Conservation (phyloP, 345 rosid genomes). For the Acer saccharum region DNA sequence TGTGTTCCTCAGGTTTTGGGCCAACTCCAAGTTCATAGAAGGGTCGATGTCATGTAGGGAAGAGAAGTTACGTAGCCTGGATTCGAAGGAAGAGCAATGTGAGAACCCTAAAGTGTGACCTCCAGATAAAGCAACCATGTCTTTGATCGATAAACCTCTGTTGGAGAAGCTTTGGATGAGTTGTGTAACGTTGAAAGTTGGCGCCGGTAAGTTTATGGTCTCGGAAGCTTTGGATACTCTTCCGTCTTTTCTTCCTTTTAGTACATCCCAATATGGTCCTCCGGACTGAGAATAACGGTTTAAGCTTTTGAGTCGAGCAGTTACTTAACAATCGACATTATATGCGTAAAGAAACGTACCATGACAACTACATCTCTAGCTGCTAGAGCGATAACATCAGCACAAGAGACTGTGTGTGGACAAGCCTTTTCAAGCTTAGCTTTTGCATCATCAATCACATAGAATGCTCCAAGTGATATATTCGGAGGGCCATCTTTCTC, state of each 20-base stretch:
- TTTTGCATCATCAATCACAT: conserved; percentile 76
- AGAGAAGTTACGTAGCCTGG: conserved; percentile 63
- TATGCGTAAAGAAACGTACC: conserved; percentile 31
- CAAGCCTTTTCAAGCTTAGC: conserved; percentile 69
- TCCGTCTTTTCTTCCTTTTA: conserved; percentile 86
- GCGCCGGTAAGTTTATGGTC: conserved; percentile 67
- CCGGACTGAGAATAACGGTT: conserved; percentile 44
- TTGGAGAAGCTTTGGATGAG: conserved; percentile 68
- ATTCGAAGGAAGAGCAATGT: conserved; percentile 78
- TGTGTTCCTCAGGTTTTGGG: conserved; percentile 39
- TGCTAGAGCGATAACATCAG: conserved; percentile 70
- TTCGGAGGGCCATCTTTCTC: conserved; percentile 93
- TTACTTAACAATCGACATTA: too few species aligned
- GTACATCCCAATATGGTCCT: conserved; percentile 71
- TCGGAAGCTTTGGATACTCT: conserved; percentile 62
- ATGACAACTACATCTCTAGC: conserved; percentile 77
- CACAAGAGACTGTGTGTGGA: conserved; percentile 67
- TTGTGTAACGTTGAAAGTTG: conserved; percentile 64
- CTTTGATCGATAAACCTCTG: conserved; percentile 69
- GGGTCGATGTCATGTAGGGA: conserved; percentile 63
- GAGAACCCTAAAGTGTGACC: conserved; percentile 82
- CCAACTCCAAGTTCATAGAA: conserved; percentile 51
- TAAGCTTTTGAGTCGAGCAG: too few species aligned
- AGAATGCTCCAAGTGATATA: conserved; percentile 69
- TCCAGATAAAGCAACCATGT: conserved; percentile 83